phyloP scores from a whole-genome alignment of 208 protist genomes.

The Acanthamoeba sp. region DNA sequence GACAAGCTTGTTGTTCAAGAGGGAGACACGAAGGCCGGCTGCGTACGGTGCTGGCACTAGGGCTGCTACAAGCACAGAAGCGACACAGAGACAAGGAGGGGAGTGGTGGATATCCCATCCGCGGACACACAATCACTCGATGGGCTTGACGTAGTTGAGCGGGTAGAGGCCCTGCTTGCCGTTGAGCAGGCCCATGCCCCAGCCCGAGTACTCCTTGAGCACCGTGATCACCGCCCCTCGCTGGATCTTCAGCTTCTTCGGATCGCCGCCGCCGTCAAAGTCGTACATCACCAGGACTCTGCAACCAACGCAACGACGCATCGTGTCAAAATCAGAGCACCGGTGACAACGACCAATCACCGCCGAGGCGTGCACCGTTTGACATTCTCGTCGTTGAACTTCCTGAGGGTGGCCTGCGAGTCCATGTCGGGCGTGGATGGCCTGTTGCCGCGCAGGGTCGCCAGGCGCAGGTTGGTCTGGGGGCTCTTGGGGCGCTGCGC shows the following conservation, averaged over 20 bases:
- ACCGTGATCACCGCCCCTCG: not conserved
- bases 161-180: conserved; percentile 28
- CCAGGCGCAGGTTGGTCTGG: not conserved
- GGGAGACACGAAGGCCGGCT: too few relatives aligned
- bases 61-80: too few relatives aligned
- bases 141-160: conserved; percentile 3
- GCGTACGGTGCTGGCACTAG: too few relatives aligned
- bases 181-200: not conserved
- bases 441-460: not conserved
- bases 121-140: not conserved
- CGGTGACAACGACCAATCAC: not conserved
- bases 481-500: not conserved
- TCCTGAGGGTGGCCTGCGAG: not conserved
- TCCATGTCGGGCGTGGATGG: not conserved
- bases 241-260: not conserved
- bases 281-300: conserved; percentile 9
- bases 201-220: not conserved
- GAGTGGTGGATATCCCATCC: too few relatives aligned
- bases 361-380: not conserved
- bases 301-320: not conserved
- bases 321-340: too few relatives aligned
- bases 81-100: too few relatives aligned
- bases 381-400: not conserved
- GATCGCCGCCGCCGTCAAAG: not conserved
- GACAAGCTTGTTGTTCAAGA: too few relatives aligned